A percentile compares a stretch with the other conserved stretches of the same genome.
Conservation (phyloP, 352 stramenopile species). For the Thraustochytrium striatum region DNA sequence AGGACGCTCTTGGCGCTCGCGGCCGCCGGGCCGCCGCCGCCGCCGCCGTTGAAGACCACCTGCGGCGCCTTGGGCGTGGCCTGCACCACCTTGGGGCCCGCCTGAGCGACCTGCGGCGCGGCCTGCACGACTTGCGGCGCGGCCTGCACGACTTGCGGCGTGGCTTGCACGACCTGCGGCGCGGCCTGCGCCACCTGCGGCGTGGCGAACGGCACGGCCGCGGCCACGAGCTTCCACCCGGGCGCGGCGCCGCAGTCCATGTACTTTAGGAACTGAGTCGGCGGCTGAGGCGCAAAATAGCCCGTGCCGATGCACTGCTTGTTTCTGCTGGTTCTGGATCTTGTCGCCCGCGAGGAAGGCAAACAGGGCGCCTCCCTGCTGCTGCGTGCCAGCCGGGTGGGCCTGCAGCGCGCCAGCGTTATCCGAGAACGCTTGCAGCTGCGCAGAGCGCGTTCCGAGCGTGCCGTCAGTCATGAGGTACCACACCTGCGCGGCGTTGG, state of each 20-base stretch:
- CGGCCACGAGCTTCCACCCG: background rate
- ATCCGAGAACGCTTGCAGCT: background rate
- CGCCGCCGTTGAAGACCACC: background rate
- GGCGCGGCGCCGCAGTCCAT: constrained; percentile 4
- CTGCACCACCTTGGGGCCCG: background rate
- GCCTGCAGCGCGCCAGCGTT: constrained; percentile 30
- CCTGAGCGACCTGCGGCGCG: background rate
- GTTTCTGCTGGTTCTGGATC: background rate
- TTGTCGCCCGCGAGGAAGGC: constrained; percentile 8
- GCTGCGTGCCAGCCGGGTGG: background rate
- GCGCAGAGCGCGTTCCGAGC: background rate
- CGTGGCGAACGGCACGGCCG: background rate
- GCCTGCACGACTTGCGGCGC: too few relatives aligned
- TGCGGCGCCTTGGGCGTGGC: background rate
- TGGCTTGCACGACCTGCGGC: too few relatives aligned
- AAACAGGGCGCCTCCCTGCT: background rate
- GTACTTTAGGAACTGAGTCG: constrained; percentile 3
- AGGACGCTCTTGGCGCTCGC: background rate
- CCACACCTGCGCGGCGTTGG: constrained; percentile 6
- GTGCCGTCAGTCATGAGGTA: background rate
- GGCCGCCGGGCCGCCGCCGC: background rate
- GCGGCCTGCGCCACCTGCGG: background rate
- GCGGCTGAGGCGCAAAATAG: background rate
- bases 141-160: too few relatives aligned
- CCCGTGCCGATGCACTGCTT: background rate